A percentile compares a stretch with the other conserved stretches of the same genome.
Conservation (phyloP, 257 asterid genomes). For the Craterostigma plantagineum region DNA sequence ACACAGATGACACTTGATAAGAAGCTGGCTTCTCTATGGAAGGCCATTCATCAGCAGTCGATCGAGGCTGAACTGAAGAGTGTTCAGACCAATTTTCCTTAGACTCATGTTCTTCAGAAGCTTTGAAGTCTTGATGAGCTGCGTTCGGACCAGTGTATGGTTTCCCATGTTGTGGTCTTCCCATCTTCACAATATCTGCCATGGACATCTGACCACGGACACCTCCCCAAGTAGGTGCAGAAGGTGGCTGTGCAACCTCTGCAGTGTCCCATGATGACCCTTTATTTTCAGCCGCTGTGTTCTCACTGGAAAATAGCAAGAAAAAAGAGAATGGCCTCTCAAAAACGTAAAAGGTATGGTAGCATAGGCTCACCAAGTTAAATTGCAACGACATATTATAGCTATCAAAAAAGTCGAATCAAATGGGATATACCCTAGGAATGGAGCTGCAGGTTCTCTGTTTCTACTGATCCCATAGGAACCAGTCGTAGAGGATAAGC, state of each 20-base stretch:
- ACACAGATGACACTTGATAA: constrained; percentile 14
- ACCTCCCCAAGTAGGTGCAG: constrained; percentile 48
- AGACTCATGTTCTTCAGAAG: constrained; percentile 20
- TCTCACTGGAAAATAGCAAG: no score
- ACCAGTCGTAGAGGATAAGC: constrained; percentile 23
- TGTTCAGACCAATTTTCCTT: constrained; percentile 18
- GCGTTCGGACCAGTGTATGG: constrained; percentile 20
- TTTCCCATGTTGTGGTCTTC: constrained; percentile 36
- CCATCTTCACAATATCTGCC: constrained; percentile 99
- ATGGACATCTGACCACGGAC: constrained; percentile 75
- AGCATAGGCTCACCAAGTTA: no score
- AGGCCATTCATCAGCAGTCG: constrained; percentile 69
- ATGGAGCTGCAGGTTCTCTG: constrained; percentile 28
- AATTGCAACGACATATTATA: no score
- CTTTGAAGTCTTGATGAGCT: constrained; percentile 14
- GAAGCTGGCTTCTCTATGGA: constrained; percentile 50
- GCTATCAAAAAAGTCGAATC: no score
- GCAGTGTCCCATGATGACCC: constrained; percentile 16
- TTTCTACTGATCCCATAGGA: constrained; percentile 20
- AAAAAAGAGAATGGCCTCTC: no score
- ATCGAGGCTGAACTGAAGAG: constrained; percentile 24
- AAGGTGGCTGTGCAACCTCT: constrained; percentile 30
- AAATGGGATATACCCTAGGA: constrained; percentile 23
- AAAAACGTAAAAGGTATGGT: no score
- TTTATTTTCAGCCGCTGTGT: constrained; percentile 28